phyloP scores from a whole-genome alignment of 371 early-diverging fungal genomes.

The Mortierella sp. region DNA sequence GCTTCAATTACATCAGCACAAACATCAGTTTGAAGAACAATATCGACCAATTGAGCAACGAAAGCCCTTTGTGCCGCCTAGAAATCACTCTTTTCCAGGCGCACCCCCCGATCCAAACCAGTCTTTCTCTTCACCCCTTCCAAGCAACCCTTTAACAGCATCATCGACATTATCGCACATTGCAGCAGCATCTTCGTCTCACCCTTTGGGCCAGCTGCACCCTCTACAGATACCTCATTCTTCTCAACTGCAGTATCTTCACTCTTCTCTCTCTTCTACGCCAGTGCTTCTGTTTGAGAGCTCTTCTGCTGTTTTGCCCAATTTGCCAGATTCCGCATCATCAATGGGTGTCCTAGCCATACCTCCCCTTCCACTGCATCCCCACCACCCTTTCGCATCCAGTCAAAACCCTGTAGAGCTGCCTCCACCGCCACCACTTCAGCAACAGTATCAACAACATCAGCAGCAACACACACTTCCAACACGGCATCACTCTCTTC shows the following conservation, averaged over 20 bases:
- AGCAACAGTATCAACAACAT: slow-evolving; percentile 20
- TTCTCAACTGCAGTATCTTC: slow-evolving; percentile 8
- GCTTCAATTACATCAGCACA: slow-evolving; percentile 24
- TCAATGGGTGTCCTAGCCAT: slow-evolving; percentile 46
- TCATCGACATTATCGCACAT: background rate
- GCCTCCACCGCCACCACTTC: background rate
- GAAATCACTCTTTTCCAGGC: slow-evolving; percentile 18
- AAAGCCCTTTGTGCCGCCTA: slow-evolving; percentile 8
- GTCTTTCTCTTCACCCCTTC: background rate
- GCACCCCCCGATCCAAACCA: background rate
- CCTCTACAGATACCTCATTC: background rate
- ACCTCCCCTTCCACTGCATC: slow-evolving; percentile 26
- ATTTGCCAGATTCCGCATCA: slow-evolving; percentile 2
- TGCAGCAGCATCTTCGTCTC: background rate
- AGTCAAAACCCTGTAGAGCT: background rate
- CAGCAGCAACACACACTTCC: background rate
- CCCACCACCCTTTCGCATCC: slow-evolving; percentile 11
- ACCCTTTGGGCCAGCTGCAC: slow-evolving; percentile 6
- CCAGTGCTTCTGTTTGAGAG: background rate
- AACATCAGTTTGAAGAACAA: slow-evolving; percentile 9
- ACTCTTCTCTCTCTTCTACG: background rate
- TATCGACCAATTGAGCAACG: slow-evolving; percentile 11
- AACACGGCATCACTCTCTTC: slow-evolving; percentile 20
- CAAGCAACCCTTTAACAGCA: background rate
- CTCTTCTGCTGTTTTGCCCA: background rate